Evolutionary conservation across 2,329 filamentous ascomycete genomes (phyloP), one percentile per base, ranked within the genome.

Genomic region (Xylariaceae sp.): DNA sequence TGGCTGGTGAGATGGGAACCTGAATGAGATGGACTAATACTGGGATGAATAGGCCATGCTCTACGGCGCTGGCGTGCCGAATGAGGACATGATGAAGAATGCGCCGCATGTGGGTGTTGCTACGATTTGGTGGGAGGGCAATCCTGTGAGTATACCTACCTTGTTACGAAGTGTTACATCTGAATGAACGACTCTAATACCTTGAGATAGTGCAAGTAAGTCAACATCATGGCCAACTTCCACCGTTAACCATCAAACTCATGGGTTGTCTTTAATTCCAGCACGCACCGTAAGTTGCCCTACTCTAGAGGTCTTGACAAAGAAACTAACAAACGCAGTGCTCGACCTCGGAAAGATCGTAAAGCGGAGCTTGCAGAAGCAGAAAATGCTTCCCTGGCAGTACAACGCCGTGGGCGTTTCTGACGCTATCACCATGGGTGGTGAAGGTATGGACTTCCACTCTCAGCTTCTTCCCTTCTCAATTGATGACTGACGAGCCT

Each of bases 61-160:
- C 18, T 97, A 96, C 75, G 92, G 89, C 11, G 92, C 93, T 7
- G 93, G 93, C 23, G 89, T 97, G 39, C 90, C 92, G 1, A 84
- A 91, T 71, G 82, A 85, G 68, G 80, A 94, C 58, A 85, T 87
- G 70, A 96, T 97, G 90, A 92, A 93, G 76, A 93, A 83, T 59
- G 88, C 89, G 56, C 90, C 93, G 10, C 93, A 97, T 64, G 89
- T 97, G 30, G 93, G 93, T 59, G 85, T 97, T 70, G 88, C 92
- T 6, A 92, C 89, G 4, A 90, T 97, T 3, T 97, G 92, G 92
- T 97, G 92, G 92, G 92, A 97, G 75, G 93, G 93, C 34, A 97
- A 97, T 72, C 90, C 93, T 44, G 87, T 90, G 75, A 76, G 87
- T 81, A 13, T 39, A 13, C 23, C 11, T 47, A 17, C 17, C 17